These are phyloP conservation scores for Fonsecaea multimorphosa DNA, from an alignment of 2,329 filamentous ascomycete species.

Conservation along the genomic window DNA sequence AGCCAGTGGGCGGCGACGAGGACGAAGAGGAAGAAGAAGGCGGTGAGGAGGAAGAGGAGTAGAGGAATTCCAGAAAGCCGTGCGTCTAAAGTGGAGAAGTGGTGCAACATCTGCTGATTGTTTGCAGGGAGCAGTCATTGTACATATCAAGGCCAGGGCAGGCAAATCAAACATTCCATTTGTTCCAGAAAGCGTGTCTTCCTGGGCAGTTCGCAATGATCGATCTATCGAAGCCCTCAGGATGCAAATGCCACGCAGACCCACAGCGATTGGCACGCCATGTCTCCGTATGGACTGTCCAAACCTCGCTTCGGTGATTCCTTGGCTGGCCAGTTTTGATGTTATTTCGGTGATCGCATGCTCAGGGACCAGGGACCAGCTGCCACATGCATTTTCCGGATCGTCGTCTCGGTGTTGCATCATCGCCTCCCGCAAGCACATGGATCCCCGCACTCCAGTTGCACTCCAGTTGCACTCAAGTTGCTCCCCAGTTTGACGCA, in stretches of 20 bases:
- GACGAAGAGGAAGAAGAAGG: constrained; percentile 39
- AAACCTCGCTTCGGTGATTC: neutral
- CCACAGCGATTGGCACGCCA: neutral
- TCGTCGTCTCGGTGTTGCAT: constrained; percentile 12
- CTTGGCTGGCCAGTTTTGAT: neutral
- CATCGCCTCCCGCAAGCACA: neutral
- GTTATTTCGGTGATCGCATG: neutral
- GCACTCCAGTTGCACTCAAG: too few species aligned
- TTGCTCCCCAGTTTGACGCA: constrained; percentile 6
- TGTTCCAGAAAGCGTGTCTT: neutral
- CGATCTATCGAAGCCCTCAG: neutral
- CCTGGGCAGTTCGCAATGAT: neutral
- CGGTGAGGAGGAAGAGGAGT: constrained; percentile 34
- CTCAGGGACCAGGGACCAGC: neutral
- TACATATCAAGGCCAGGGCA: constrained; percentile 29
- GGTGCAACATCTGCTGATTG: constrained; percentile 17
- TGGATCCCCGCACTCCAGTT: constrained; percentile 1
- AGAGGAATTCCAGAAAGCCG: constrained; percentile 23
- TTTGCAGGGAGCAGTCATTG: constrained; percentile 26
- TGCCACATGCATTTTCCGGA: neutral
- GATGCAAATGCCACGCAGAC: neutral
- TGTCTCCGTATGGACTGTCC: neutral
- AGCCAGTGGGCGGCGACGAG: constrained; percentile 44
- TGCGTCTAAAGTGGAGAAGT: constrained; percentile 22
- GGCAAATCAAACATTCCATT: constrained; percentile 26